Conservation (phyloP, 1,284 basidiomycete species). For the Malassezia psittaci region DNA sequence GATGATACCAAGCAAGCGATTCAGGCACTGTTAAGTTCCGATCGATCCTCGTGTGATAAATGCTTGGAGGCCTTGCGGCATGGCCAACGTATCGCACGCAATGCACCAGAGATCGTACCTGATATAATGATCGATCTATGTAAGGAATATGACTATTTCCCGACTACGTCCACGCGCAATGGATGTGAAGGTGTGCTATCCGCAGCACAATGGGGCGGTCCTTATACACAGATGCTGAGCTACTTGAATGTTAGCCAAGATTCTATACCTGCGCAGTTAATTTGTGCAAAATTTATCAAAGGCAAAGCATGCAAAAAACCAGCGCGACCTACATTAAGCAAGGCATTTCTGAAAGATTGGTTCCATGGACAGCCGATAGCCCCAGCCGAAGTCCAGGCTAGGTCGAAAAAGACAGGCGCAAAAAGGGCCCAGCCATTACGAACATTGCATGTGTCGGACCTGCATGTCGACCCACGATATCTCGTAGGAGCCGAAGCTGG, state of each 20-base stretch:
- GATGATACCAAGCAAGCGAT: background rate
- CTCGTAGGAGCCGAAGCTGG: conserved; percentile 64
- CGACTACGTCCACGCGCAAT: conserved; percentile 52
- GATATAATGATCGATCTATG: conserved; percentile 57
- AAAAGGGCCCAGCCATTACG: conserved; percentile 57
- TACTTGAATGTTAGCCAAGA: conserved; percentile 31
- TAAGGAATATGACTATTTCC: conserved; percentile 55
- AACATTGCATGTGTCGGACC: conserved; percentile 65
- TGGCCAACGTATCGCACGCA: conserved; percentile 59
- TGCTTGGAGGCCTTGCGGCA: conserved; percentile 59
- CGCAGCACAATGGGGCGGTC: conserved; percentile 24
- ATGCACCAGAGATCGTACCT: conserved; percentile 59
- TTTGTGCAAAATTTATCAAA: conserved; percentile 25
- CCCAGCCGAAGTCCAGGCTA: conserved; percentile 17
- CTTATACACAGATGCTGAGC: conserved; percentile 38
- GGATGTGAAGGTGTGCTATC: conserved; percentile 33
- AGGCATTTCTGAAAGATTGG: conserved; percentile 31
- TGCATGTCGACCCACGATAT: conserved; percentile 70
- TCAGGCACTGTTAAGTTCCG: conserved; percentile 37
- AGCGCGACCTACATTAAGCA: conserved; percentile 21
- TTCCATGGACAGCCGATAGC: conserved; percentile 22
- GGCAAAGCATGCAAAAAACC: conserved; percentile 24
- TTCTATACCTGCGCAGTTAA: conserved; percentile 33
- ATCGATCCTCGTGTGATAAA: conserved; percentile 54
- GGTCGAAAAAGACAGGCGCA: conserved; percentile 17